Evolutionary conservation across 2,329 filamentous ascomycete genomes (phyloP), one percentile per base, ranked within the genome.

Genomic region (Venturia aucupariae): DNA sequence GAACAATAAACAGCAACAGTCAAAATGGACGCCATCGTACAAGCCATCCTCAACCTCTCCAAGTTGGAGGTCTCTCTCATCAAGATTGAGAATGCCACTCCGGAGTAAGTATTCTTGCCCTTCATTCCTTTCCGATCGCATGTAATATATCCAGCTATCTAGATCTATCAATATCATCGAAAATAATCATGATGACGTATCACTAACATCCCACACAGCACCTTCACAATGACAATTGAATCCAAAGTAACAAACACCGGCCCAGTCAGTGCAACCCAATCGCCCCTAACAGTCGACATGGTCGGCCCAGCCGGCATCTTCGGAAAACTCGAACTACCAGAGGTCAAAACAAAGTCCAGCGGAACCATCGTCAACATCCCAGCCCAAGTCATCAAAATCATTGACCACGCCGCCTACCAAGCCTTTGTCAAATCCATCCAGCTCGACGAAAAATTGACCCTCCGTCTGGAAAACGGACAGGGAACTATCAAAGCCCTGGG

Each of bases 1-100:
- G 39, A n/a, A n/a, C 4, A 27, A 59, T 3, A 2, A 46, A 63
- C 27, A 32, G 44, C 48, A 62, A 42, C 61, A 35, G 35, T 27
- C 64, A 57, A 57, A 22, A 67, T 67, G 66, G 66, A 67, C 22
- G 32, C 66, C 46, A 67, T 67, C 24, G 65, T 64, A 24, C 64
- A 66, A 41, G 46, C 42, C 38, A 66, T 67, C 30, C 57, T 67
- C n/a, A 67, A 67, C 64, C 54, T 55, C 24, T 66, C 64, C 51
- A 63, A 60, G 39, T 61, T 67, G 60, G 66, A 67, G 64, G 57
- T 67, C 32, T 39, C 35, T 5, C 44, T 64, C 32, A 65, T 67
- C 61, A 66, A 61, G 46, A 67, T 67, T 60, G 64, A 51, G 30
- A 44, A 64, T 27, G 59, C 64, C 8, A 62, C 44, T 7, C 41